These are phyloP conservation scores for Penicillium polonicum DNA, from an alignment of 2,329 filamentous ascomycete genomes.

Conservation along the genomic window DNA sequence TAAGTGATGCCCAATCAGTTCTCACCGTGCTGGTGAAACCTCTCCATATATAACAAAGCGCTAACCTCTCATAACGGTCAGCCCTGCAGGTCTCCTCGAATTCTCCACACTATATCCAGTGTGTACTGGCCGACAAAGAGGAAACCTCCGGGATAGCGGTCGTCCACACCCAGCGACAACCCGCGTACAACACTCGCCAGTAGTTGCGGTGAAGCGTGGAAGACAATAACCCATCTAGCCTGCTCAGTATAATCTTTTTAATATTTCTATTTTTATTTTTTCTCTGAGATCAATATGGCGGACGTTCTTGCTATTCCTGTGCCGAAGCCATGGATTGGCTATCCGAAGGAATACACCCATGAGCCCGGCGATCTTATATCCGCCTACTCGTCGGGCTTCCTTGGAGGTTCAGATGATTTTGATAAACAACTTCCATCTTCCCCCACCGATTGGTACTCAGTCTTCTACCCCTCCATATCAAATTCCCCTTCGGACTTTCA, in stretches of 20 bases:
- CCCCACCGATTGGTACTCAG: not conserved
- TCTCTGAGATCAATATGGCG: constrained; percentile 9
- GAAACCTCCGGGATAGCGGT: constrained; percentile 15
- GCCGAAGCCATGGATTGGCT: constrained; percentile 8
- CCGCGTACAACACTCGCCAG: constrained; percentile 23
- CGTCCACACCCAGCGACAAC: constrained; percentile 25
- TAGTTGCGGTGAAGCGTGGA: constrained; percentile 30
- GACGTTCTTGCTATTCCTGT: constrained; percentile 15
- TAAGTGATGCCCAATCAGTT: constrained; percentile 11
- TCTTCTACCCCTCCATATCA: not conserved
- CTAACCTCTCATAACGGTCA: constrained; percentile 19
- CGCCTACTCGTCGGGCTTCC: not conserved
- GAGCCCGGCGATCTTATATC: constrained; percentile 1
- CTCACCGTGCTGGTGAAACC: constrained; percentile 20
- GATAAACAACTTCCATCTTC: not conserved
- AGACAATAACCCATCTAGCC: not conserved
- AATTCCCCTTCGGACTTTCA: not conserved
- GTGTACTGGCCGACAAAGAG: constrained; percentile 17
- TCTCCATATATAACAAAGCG: constrained; percentile 22
- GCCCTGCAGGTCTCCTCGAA: constrained; percentile 29
- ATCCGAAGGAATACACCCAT: constrained; percentile 9
- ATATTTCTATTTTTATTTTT: not conserved
- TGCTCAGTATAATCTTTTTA: not conserved
- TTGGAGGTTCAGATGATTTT: not conserved
- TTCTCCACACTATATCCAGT: constrained; percentile 19